Evolutionary conservation across 2,329 filamentous ascomycete species (phyloP), one percentile per base, ranked within the genome.

Genomic region (Pseudocercospora ulei): DNA sequence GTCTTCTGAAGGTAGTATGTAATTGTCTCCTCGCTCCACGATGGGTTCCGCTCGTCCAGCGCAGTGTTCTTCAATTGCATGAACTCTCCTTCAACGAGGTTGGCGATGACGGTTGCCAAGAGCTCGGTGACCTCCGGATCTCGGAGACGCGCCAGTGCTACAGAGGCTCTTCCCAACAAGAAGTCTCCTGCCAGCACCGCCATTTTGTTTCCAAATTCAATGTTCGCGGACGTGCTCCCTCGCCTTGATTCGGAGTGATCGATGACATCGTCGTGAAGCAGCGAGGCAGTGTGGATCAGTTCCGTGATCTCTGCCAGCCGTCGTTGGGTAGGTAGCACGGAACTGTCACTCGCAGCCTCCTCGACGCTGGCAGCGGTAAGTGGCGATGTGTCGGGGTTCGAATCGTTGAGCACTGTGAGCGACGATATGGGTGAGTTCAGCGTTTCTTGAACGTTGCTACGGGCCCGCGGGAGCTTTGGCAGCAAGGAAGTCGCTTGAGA

Each of bases 11-110:
- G 70, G 60, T 98, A 98, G 65, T 98, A 96, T 16, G 77, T 74
- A 46, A 98, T 73, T 1, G 86, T 82, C 37, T 94, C 83, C 56
- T 95, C 84, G 1, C 81, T 90, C 75, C 82, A 96, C 6, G 72
- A 67, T 1, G 88, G 88, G 51, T 82, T 79, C 49, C 74, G 71
- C 68, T 96, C 88, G 59, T 95, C 88, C 49, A 75, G 72, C 29
- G 82, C 83, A 1, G 90, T 96, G 64, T 98, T 98, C 67, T 94
- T 92, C 54, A 98, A 70, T 68, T 98, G 90, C 90, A 98, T 98
- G 68, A 98, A 96, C 64, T 98, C 90, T 57, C 90, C 90, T 66
- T 98, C 90, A 12, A 98, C 87, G 16, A 98, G 70, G 61, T 98
- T 98, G 28, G 90, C 88, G 52, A 98, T 96, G 26, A 96, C 90